phyloP scores from a whole-genome alignment of 768 basidiomycete species.

The Termitomyces eurrhizus region DNA sequence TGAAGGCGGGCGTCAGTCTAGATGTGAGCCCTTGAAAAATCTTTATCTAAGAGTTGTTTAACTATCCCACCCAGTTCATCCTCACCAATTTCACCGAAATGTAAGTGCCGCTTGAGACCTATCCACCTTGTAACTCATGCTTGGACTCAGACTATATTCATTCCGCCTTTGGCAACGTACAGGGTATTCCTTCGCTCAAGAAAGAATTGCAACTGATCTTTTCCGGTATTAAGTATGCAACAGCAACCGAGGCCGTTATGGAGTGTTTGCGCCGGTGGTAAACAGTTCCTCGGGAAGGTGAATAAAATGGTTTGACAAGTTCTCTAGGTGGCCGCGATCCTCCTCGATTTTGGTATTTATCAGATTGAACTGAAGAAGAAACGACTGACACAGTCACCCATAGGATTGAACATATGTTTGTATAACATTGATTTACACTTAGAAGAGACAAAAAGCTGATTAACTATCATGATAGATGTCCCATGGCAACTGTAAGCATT shows the following conservation, averaged over 20 bases:
- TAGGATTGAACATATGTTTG: slow-evolving; percentile 1
- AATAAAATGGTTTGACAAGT: too few relatives aligned
- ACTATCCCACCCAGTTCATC: background rate
- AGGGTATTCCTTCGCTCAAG: too few relatives aligned
- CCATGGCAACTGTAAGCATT: background rate
- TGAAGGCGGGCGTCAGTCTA: background rate
- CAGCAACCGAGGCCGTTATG: background rate
- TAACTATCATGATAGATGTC: background rate
- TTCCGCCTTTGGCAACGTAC: background rate
- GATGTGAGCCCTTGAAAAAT: background rate
- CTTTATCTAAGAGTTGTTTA: background rate
- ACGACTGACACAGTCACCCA: background rate
- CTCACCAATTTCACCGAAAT: background rate
- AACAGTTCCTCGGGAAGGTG: background rate
- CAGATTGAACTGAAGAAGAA: background rate
- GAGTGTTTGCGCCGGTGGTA: background rate
- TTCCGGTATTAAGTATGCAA: background rate
- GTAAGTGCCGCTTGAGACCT: background rate
- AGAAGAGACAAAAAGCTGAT: background rate
- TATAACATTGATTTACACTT: background rate
- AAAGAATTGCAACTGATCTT: background rate
- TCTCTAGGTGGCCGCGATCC: background rate
- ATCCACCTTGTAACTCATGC: too few relatives aligned
- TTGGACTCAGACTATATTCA: background rate
- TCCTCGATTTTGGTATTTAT: background rate